Percentiles rank a stretch among this genome's conserved stretches.
These are phyloP conservation scores for Glycine latifolia DNA, from an alignment of 306 rosid species.

Conservation along the genomic window DNA sequence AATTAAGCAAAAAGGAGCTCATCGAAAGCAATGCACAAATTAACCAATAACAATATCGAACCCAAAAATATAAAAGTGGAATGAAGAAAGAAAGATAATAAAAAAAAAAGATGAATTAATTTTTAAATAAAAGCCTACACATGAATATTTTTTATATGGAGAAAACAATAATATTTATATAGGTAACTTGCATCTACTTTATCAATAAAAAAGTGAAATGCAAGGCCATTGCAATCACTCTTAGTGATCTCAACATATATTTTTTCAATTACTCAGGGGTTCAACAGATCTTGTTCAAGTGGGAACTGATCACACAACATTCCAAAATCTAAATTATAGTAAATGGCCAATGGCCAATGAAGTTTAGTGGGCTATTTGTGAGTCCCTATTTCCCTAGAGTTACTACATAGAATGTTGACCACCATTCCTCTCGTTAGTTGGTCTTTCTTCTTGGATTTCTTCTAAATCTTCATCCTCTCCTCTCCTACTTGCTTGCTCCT, in stretches of 20 bases:
- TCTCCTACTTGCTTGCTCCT: conserved; percentile 90
- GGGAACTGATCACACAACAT: conserved; percentile 9
- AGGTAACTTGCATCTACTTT: no score
- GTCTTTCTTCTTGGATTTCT: no score
- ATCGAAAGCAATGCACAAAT: conserved; percentile 38
- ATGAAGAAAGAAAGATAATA: background rate
- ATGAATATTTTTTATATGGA: no score
- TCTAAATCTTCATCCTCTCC: conserved; percentile 87
- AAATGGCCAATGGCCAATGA: conserved; percentile 33
- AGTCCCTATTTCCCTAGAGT: conserved; percentile 20
- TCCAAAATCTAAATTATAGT: background rate
- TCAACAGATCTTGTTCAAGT: conserved; percentile 8
- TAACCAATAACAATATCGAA: conserved; percentile 9
- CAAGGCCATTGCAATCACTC: no score
- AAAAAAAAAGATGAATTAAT: background rate
- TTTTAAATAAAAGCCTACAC: no score
- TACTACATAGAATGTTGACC: conserved; percentile 73
- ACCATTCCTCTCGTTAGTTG: conserved; percentile 65
- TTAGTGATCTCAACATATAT: no score
- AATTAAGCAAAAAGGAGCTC: conserved; percentile 11
- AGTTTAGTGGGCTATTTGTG: background rate
- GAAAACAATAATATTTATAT: no score
- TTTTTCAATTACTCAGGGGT: no score
- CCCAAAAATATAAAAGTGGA: background rate
- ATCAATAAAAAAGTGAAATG: no score